Base-by-base conservation (phyloP, 2,329 filamentous ascomycete species). In the Dothiorella sarmentorum region DNA sequence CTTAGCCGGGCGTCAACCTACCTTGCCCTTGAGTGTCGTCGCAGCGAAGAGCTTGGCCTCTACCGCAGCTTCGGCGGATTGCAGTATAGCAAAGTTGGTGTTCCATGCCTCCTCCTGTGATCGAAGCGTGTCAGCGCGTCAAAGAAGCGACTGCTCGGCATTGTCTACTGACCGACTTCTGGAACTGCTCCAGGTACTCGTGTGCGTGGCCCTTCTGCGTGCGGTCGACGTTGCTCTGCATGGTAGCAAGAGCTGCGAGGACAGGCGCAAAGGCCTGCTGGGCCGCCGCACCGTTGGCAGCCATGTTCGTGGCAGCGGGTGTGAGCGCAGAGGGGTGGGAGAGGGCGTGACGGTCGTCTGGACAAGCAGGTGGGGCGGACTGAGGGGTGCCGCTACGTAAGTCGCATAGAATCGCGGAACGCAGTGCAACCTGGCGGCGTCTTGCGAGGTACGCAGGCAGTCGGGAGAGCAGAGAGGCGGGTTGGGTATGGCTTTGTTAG, bases 1-100 rank as follows among this genome's bases (percentile, higher is more conserved):
- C 49, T 53, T 20, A 53, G 22, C 29, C 40, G n/a, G 22, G 51
- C 60, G 24, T 53, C 33, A 49, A 66, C 78, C 65, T 80, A 97
- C 94, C 87, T 99, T 99, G 81, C 94, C 94, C 79, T 96, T 96
- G 69, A 99, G 80, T 55, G 94, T 99, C 45, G 93, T 97, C 60
- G 94, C 94, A 45, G 94, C 94, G 75, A 99, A 99, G 61, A 99
- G 80, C 73, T 94, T 94, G 24, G 90, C 90, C 73, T 96, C 91
- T 52, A 88, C 82, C 63, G 92, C 87, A 58, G 88, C 84, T 63
- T 88, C 82, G 51, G 78, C 69, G 15, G 90, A 89, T 73, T 96
- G 90, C 62, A 99, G 79, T 63, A 99, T 90, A 56, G 86, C 84
- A 72, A 97, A 87, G 62, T 91, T 92, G 45, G 88, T 87, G 43